Percentiles rank a stretch among this genome's conserved stretches.
phyloP scores from a whole-genome alignment of 805 yeast species.

The Clavispora asparagi region DNA sequence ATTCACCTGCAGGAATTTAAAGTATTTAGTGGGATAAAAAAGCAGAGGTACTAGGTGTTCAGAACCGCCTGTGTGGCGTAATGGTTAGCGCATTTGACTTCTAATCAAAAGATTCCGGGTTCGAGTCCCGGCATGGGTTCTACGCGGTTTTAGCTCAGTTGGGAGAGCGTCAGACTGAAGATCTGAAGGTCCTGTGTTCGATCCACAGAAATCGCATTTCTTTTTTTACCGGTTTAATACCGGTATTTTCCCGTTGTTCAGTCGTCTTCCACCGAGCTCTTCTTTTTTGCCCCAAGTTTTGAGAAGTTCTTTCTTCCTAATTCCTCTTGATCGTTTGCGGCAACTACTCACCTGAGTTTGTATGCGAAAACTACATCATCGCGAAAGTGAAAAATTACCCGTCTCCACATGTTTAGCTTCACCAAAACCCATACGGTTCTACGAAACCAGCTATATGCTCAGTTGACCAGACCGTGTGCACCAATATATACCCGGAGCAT shows the following conservation, averaged over 20 bases:
- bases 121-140: slow-evolving; percentile 20
- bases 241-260: too few species aligned
- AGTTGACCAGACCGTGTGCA: background rate
- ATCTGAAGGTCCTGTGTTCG: slow-evolving; percentile 23
- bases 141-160: slow-evolving; percentile 19
- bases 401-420: background rate
- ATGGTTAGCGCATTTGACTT: slow-evolving; percentile 20
- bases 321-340: background rate
- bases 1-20: too few species aligned
- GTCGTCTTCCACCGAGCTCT: too few species aligned
- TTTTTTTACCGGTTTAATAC: background rate
- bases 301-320: too few species aligned
- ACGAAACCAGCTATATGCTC: background rate
- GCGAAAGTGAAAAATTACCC: background rate
- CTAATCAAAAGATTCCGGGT: slow-evolving; percentile 20
- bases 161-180: slow-evolving; percentile 24
- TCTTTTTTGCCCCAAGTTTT: too few species aligned
- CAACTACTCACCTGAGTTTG: background rate
- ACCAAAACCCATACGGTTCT: background rate
- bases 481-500: slow-evolving; percentile 3
- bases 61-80: slow-evolving; percentile 17
- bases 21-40: too few species aligned
- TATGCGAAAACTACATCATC: background rate
- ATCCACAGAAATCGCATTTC: slow-evolving; percentile 20
- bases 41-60: background rate